A percentile compares a stretch with the other conserved stretches of the same genome.
Conservation (phyloP, 768 basidiomycete species). For the Suillus bovinus region DNA sequence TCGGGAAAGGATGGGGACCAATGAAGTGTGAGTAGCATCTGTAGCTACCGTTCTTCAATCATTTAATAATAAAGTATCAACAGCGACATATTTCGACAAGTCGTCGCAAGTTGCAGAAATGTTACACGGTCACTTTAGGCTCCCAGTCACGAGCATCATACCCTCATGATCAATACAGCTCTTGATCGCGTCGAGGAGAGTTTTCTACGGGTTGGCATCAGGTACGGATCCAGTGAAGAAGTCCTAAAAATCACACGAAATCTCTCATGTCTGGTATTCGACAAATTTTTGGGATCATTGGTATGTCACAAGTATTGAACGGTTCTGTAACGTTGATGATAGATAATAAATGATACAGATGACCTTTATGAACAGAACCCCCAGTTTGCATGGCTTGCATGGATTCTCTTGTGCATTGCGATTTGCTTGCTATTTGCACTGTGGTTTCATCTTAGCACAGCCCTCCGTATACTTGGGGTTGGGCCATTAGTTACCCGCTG, state of each 20-base stretch:
- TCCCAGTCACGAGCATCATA: constrained; percentile 30
- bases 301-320: constrained; percentile 2
- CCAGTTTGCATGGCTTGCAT: constrained; percentile 26
- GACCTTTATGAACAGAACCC: constrained; percentile 40
- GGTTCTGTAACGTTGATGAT: background rate
- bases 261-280: constrained; percentile 26
- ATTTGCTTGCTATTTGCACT: background rate
- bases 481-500: constrained; percentile 17
- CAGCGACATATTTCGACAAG: too few relatives aligned
- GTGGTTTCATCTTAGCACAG: constrained; percentile 30
- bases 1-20: too few relatives aligned
- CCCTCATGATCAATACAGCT: constrained; percentile 17
- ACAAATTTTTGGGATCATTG: constrained; percentile 25
- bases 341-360: constrained; percentile 20
- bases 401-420: constrained; percentile 23
- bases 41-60: too few relatives aligned
- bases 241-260: constrained; percentile 22
- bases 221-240: constrained; percentile 27
- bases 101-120: too few relatives aligned
- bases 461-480: constrained; percentile 38
- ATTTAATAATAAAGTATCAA: too few relatives aligned
- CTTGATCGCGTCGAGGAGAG: constrained; percentile 28
- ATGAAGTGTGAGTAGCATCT: too few relatives aligned
- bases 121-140: constrained; percentile 13
- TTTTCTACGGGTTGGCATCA: constrained; percentile 24